Evolutionary conservation across 1,284 basidiomycete genomes (phyloP), one percentile per base, ranked within the genome.

Genomic region (Schizophyllum amplum): DNA sequence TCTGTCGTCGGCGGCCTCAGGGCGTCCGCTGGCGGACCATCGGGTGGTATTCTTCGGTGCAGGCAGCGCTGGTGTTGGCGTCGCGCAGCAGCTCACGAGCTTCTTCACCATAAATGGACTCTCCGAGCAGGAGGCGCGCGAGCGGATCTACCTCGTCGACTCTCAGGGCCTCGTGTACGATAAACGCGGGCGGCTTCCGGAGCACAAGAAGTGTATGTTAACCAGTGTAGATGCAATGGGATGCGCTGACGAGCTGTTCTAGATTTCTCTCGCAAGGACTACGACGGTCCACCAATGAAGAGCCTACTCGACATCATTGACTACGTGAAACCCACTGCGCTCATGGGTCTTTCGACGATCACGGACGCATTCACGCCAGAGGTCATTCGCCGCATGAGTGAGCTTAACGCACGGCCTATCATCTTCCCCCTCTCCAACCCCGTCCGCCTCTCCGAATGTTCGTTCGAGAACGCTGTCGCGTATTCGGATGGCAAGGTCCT

Each of bases 371-470:
- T 46, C 25, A 48, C 51, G 58, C 47, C 17, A 57, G 75, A 80
- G 11, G 87, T 94, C 55, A 83, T 98, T 60, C 77, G 83, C 64
- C 75, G 81, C 11, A 95, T 98, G 93, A 84, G 87, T n/a, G 78
- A 82, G 53, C 77, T 91, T 63, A 97, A 96, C 74, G 76, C 83
- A 21, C 82, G 87, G 22, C 94, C 95, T 24, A 95, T 97, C 76
- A 86, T 98, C 70, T 97, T 98, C 81, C 92, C 95, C 52, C 84
- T 98, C n/a, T 94, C 91, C 33, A 98, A 98, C 75, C 95, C 95
- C 25, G 87, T 92, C 52, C 78, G 81, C 52, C 83, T 94, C 57
- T 91, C 89, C 46, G 91, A 93, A 69, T 90, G 89, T 67, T 87
- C 88, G 26, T 97, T 94, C 71, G 76, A 87, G 58, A 90, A 95